phyloP scores from a whole-genome alignment of 306 rosid species.

The Comarum palustre region DNA sequence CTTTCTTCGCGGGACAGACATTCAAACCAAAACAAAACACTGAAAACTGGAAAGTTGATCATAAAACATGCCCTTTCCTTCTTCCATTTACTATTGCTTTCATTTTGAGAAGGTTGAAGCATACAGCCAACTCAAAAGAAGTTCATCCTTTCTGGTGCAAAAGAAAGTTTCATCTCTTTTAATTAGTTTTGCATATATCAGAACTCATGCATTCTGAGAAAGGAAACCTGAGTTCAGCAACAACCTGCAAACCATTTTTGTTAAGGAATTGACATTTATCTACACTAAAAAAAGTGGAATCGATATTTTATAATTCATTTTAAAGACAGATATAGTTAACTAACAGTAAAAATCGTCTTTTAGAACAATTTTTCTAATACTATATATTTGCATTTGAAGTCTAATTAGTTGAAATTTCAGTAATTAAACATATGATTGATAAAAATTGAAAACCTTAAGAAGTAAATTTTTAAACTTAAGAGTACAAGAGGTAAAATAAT shows the following conservation, averaged over 20 bases:
- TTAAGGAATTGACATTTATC: not conserved
- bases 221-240: not conserved
- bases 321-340: too few relatives aligned
- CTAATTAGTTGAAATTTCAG: too few relatives aligned
- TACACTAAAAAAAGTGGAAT: not conserved
- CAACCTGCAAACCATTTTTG: not conserved
- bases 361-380: too few relatives aligned
- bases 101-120: not conserved
- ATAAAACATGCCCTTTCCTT: not conserved
- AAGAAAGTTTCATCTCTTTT: not conserved
- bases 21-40: constrained; percentile 23
- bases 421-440: too few relatives aligned
- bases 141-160: constrained; percentile 1
- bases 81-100: constrained; percentile 3
- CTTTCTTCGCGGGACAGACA: constrained; percentile 11
- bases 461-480: too few relatives aligned
- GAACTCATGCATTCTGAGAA: not conserved
- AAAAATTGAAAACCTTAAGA: too few relatives aligned
- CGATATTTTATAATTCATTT: too few relatives aligned
- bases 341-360: too few relatives aligned
- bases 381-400: too few relatives aligned
- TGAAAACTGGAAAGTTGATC: constrained; percentile 20
- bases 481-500: too few relatives aligned
- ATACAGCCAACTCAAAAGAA: not conserved
- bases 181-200: not conserved